Conservation (phyloP, 2,329 filamentous ascomycete genomes). For the Ciborinia camelliae region DNA sequence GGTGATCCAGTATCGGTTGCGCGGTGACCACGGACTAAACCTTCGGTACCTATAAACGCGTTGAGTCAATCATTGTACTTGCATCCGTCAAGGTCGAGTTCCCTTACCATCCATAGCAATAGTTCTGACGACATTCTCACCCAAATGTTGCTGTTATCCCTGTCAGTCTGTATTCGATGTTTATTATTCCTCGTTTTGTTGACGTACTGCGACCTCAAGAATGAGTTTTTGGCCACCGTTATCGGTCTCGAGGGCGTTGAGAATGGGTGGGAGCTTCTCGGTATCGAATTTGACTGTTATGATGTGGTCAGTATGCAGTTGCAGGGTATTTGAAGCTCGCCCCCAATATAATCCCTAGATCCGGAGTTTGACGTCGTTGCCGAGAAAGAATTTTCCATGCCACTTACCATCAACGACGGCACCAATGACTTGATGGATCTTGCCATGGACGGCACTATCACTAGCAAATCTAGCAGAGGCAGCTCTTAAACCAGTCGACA, state of each 20-base stretch:
- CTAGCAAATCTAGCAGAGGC: conserved; percentile 51
- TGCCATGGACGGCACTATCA: conserved; percentile 57
- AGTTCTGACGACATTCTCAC: conserved; percentile 97
- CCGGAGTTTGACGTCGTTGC: conserved; percentile 31
- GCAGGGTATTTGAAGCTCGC: conserved; percentile 23
- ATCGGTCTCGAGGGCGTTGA: conserved; percentile 89
- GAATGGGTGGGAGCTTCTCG: conserved; percentile 90
- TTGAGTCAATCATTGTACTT: conserved; percentile 30
- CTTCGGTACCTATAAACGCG: conserved; percentile 77
- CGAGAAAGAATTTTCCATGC: conserved; percentile 40
- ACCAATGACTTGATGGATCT: conserved; percentile 87
- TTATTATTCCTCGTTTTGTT: conserved; percentile 25
- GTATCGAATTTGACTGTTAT: conserved; percentile 89
- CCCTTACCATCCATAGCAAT: conserved; percentile 99
- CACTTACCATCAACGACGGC: conserved; percentile 93
- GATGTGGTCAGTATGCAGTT: conserved; percentile 35
- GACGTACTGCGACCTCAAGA: conserved; percentile 89
- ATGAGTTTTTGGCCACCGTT: conserved; percentile 94
- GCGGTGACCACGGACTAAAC: conserved; percentile 90
- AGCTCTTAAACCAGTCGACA: conserved; percentile 54
- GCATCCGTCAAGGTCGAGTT: conserved; percentile 13
- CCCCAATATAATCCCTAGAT: conserved; percentile 15
- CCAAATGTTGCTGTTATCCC: conserved; percentile 84
- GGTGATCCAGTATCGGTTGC: conserved; percentile 86
- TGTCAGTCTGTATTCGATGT: conserved; percentile 40